phyloP scores from a whole-genome alignment of 306 rosid species.

The Boehmeria nivea region DNA sequence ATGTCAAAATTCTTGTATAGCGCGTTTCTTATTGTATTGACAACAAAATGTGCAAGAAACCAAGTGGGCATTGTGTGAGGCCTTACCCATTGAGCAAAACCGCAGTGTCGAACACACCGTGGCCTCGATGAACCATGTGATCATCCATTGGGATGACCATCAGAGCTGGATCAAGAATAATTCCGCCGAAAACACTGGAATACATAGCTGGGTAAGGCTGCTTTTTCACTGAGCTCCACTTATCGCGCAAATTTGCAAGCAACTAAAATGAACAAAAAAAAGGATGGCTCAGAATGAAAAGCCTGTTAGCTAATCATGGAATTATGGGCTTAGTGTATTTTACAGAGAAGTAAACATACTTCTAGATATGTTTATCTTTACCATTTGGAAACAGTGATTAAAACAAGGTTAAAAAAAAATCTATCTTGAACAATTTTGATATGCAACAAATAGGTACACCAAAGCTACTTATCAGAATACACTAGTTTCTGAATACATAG shows the following conservation, averaged over 20 bases:
- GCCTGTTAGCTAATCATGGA: no score
- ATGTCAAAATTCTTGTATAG: no score
- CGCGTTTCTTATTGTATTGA: no score
- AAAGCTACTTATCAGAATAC: no score
- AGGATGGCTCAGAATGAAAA: background rate
- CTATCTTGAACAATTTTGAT: no score
- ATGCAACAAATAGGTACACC: no score
- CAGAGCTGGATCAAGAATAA: slow-evolving; percentile 75
- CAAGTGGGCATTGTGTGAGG: background rate
- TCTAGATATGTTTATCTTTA: no score
- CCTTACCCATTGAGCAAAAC: slow-evolving; percentile 60
- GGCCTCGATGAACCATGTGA: slow-evolving; percentile 95
- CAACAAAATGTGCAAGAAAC: no score
- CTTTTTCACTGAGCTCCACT: slow-evolving; percentile 56
- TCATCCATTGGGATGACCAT: slow-evolving; percentile 90
- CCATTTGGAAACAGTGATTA: no score
- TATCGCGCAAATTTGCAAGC: slow-evolving; percentile 73
- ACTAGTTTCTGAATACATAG: no score
- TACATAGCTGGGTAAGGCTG: slow-evolving; percentile 82
- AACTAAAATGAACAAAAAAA: slow-evolving; percentile 29
- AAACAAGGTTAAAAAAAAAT: no score
- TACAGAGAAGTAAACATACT: no score
- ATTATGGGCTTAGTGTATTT: background rate
- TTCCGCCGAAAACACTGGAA: slow-evolving; percentile 83
- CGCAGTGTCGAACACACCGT: slow-evolving; percentile 90